Evolutionary conservation across 75 land plant species (phyloP).

Genomic region (Pinus taeda): DNA sequence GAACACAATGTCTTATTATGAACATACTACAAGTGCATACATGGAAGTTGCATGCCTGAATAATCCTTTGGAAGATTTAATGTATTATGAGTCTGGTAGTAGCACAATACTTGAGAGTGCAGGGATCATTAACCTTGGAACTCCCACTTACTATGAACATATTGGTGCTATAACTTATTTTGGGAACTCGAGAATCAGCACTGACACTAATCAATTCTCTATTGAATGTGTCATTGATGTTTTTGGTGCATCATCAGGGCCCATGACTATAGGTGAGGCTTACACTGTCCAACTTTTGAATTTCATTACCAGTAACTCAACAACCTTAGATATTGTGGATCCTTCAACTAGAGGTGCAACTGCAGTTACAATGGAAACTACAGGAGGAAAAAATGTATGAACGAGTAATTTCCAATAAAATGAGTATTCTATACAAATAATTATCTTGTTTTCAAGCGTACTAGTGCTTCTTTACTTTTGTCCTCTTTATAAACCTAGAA

Average conservation of each 20-base stretch:
- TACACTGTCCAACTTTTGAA: neutral
- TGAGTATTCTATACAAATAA: too few species aligned
- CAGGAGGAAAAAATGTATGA: neutral
- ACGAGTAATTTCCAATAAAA: neutral
- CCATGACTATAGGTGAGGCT: neutral
- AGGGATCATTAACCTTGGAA: slow-evolving; percentile 11
- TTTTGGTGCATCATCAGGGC: neutral
- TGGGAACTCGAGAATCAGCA: neutral
- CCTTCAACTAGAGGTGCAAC: slow-evolving; percentile 14
- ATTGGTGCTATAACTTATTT: slow-evolving; percentile 4
- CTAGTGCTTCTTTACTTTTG: neutral
- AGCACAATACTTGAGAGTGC: slow-evolving; percentile 13
- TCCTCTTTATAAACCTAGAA: neutral
- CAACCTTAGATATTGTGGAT: neutral
- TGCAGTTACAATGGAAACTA: neutral
- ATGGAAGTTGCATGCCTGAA: slow-evolving; percentile 3
- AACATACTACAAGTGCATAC: slow-evolving; percentile 10
- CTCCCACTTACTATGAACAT: slow-evolving; percentile 13
- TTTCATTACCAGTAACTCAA: slow-evolving; percentile 1
- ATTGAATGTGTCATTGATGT: slow-evolving; percentile 11
- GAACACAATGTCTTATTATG: slow-evolving; percentile 33
- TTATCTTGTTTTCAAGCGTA: neutral
- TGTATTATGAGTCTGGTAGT: slow-evolving; percentile 23
- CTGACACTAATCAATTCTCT: neutral
- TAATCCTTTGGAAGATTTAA: slow-evolving; percentile 23